These are phyloP conservation scores for Leishmania arabica DNA, from an alignment of 208 protist genomes.

Conservation along the genomic window DNA sequence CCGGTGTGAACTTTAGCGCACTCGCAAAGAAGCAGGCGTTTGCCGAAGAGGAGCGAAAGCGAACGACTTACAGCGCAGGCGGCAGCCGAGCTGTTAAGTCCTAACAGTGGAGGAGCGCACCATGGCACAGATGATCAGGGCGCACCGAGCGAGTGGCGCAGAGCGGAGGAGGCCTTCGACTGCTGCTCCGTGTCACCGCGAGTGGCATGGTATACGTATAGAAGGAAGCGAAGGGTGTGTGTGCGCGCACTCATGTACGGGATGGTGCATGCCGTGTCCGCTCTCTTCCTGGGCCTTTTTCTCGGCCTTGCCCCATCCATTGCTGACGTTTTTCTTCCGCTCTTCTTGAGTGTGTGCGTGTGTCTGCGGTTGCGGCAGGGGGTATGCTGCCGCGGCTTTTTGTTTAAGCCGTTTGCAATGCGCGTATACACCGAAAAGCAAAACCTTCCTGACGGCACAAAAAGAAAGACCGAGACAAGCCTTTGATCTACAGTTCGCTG, in stretches of 20 bases:
- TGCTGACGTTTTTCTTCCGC: constrained; percentile 6
- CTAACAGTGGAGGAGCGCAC: constrained; percentile 1
- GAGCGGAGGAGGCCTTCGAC: not conserved
- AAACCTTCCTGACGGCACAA: not conserved
- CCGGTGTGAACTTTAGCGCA: constrained; percentile 57
- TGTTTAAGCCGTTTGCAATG: not conserved
- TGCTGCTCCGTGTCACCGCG: not conserved
- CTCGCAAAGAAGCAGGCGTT: constrained; percentile 41
- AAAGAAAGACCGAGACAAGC: not conserved
- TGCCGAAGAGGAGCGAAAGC: constrained; percentile 28
- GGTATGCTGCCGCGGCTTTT: not conserved
- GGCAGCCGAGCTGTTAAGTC: constrained; percentile 9
- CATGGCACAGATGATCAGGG: not conserved
- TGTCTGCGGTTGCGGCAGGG: not conserved
- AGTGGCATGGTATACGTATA: not conserved
- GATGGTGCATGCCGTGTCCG: not conserved
- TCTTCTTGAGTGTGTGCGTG: not conserved
- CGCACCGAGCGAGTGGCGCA: not conserved
- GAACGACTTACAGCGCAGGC: constrained; percentile 15
- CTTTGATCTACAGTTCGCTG: not conserved
- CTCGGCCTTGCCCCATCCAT: not conserved
- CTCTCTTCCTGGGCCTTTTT: not conserved
- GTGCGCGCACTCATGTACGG: not conserved
- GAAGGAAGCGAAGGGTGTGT: not conserved
- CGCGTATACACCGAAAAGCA: not conserved